Evolutionary conservation across 345 rosid species (phyloP), one percentile per base, ranked within the genome.

Genomic region (Ailanthus altissimus): DNA sequence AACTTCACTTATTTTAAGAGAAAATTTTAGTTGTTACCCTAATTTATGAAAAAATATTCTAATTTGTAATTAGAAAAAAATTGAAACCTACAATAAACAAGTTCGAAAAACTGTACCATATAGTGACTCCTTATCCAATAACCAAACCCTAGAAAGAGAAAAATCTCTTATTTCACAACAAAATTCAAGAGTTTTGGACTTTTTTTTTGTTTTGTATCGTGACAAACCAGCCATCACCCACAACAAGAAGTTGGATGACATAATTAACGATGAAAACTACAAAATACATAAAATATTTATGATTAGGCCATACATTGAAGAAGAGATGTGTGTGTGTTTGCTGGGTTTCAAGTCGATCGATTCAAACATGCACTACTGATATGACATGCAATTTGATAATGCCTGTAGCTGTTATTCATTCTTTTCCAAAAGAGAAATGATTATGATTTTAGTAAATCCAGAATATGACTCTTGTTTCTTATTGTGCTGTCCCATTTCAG

Each of bases 101-200:
- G n/a, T n/a, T n/a, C n/a, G n/a, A n/a, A n/a, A n/a, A n/a, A n/a
- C n/a, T n/a, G n/a, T n/a, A n/a, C n/a, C n/a, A n/a, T n/a, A n/a
- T n/a, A n/a, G 3, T 32, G 3, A 32, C 38, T 32, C 38, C 1
- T 32, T 32, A 32, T 32, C 38, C 38, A 32, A 32, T 32, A 32
- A 3, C 38, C 0, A 50, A 32, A 66, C 38, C 64, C 68, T 61
- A 21, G 4, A 45, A 23, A 36, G 75, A 32, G 38, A 32, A 32
- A 32, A 61, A 70, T 54, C 71, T 62, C 54, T 40, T 51, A 5
- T 70, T 50, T 70, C 76, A 71, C 46, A 28, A n/a, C n/a, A n/a
- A n/a, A n/a, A n/a, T n/a, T 53, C 38, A 62, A 32, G 23, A 42
- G 36, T 38, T 12, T 32, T 21, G 40, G 50, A n/a, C 13, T 60